phyloP scores from a whole-genome alignment of 108 stramenopile species.

The Skeletonema marinoi region DNA sequence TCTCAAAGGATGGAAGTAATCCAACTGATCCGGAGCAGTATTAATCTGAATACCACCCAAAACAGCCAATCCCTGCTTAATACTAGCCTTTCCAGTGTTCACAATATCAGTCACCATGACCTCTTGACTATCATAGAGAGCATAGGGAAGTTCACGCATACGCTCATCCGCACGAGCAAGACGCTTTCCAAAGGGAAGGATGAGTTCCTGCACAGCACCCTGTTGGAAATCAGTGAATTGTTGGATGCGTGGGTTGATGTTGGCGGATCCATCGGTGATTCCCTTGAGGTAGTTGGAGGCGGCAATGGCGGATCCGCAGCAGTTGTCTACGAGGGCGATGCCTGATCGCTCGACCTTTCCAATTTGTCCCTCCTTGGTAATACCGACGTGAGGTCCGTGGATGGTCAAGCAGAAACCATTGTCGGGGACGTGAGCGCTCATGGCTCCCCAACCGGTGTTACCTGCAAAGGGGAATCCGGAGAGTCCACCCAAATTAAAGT shows the following conservation, averaged over 20 bases:
- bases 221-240: conserved; percentile 58
- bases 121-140: conserved; percentile 53
- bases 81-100: conserved; percentile 8
- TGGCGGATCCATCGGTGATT: conserved; percentile 11
- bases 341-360: conserved; percentile 73
- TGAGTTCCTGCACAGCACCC: conserved; percentile 48
- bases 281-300: conserved; percentile 51
- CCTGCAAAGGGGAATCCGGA: conserved; percentile 71
- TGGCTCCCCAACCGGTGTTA: conserved; percentile 60
- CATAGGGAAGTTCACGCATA: conserved; percentile 63
- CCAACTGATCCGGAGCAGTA: conserved; percentile 8
- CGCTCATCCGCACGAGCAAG: conserved; percentile 40
- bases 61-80: conserved; percentile 23
- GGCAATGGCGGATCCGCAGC: conserved; percentile 70
- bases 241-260: conserved; percentile 3
- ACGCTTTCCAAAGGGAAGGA: conserved; percentile 56
- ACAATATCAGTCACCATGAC: conserved; percentile 19
- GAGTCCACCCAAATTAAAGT: conserved; percentile 56
- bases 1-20: conserved; percentile 41
- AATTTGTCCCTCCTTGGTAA: conserved; percentile 53
- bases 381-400: conserved; percentile 78
- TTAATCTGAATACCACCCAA: conserved; percentile 53
- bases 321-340: conserved; percentile 41
- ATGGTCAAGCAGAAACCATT: conserved; percentile 59
- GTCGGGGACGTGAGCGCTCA: conserved; percentile 72